Evolutionary conservation across 345 rosid genomes (phyloP).

Genomic region (Melaleuca alternifolia): DNA sequence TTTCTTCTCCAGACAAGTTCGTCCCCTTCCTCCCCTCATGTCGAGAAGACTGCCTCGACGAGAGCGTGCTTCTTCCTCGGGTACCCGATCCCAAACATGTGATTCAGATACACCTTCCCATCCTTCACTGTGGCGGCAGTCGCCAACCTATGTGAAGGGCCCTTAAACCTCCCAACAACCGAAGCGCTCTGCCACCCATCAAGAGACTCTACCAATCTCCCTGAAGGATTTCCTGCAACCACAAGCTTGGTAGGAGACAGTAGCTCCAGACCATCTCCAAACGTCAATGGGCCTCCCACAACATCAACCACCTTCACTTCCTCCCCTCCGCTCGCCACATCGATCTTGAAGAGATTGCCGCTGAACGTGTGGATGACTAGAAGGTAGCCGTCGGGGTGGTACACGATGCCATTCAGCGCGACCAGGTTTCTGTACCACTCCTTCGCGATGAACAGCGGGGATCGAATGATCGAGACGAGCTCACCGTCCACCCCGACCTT

Average conservation of each 20-base stretch:
- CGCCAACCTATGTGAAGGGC: conserved; percentile 62
- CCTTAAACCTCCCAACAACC: conserved; percentile 47
- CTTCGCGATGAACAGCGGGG: conserved; percentile 50
- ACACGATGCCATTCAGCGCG: conserved; percentile 69
- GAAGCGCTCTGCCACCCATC: conserved; percentile 85
- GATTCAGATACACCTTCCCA: conserved; percentile 67
- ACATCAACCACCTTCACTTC: conserved; percentile 40
- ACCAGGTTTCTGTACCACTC: conserved; percentile 63
- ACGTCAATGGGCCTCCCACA: conserved; percentile 37
- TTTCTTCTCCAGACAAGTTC: background rate
- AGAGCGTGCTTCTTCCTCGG: conserved; percentile 74
- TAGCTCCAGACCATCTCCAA: conserved; percentile 75
- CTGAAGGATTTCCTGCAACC: conserved; percentile 75
- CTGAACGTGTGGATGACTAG: conserved; percentile 59
- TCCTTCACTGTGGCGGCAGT: conserved; percentile 79
- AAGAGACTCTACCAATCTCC: conserved; percentile 61
- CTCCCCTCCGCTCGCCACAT: conserved; percentile 20
- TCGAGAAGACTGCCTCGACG: conserved; percentile 65
- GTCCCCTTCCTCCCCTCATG: background rate
- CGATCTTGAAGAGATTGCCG: conserved; percentile 60
- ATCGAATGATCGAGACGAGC: conserved; percentile 34
- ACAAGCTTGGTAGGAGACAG: conserved; percentile 60
- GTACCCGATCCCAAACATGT: conserved; percentile 69
- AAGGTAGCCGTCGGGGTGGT: conserved; percentile 76
- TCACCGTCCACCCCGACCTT: conserved; percentile 54